phyloP scores from a whole-genome alignment of 805 yeast species.

The Starmera dryadoides region DNA sequence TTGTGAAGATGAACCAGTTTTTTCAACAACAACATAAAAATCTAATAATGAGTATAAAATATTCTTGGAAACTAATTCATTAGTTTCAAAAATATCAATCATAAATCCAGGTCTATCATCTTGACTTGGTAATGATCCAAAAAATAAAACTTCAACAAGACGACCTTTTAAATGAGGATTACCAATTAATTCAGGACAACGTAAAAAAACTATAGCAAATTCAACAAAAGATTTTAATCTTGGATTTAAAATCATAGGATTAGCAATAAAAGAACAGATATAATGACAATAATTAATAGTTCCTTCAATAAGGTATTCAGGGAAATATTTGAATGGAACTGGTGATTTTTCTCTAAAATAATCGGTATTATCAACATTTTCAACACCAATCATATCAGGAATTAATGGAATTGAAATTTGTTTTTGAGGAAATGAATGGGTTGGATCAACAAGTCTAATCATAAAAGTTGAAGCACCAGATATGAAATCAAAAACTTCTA shows the following conservation, averaged over 20 bases:
- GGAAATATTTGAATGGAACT: constrained; percentile 70
- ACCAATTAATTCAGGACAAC: constrained; percentile 80
- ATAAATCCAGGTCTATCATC: constrained; percentile 68
- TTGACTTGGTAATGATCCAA: constrained; percentile 55
- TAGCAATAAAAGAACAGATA: constrained; percentile 45
- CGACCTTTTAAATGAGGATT: constrained; percentile 91
- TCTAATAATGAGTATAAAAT: constrained; percentile 79
- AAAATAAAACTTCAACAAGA: constrained; percentile 71
- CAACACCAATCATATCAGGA: constrained; percentile 51
- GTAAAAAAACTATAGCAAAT: constrained; percentile 63
- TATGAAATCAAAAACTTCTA: constrained; percentile 68
- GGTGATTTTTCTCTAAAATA: constrained; percentile 61
- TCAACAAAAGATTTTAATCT: constrained; percentile 57
- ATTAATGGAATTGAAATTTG: constrained; percentile 50
- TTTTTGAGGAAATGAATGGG: constrained; percentile 50
- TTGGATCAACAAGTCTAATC: constrained; percentile 66
- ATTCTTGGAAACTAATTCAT: constrained; percentile 55
- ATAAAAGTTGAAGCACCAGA: constrained; percentile 71
- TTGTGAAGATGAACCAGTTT: constrained; percentile 91
- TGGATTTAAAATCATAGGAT: constrained; percentile 48
- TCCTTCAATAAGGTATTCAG: constrained; percentile 83
- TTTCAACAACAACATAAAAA: constrained; percentile 90
- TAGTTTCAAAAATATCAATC: constrained; percentile 54
- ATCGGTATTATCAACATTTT: constrained; percentile 71
- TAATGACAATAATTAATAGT: constrained; percentile 64